phyloP scores from a whole-genome alignment of 495 filamentous ascomycete genomes.

The Daldinia grandis region DNA sequence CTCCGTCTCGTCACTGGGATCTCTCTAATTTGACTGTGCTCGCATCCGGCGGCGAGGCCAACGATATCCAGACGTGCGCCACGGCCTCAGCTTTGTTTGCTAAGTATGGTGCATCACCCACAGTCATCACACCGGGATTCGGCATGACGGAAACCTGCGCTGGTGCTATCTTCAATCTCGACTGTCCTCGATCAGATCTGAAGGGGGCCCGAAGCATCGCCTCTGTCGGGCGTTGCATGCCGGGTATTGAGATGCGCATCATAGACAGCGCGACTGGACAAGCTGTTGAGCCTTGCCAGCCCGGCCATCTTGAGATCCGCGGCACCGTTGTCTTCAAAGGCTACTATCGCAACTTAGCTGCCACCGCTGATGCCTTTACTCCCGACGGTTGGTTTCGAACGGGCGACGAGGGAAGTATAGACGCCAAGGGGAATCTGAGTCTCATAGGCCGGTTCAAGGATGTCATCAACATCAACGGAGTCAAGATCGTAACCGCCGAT shows the following conservation, averaged over 20 bases:
- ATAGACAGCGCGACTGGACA: not conserved
- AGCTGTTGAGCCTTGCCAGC: not conserved
- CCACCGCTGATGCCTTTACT: constrained; percentile 64
- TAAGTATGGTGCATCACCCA: constrained; percentile 44
- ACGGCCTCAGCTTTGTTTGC: constrained; percentile 37
- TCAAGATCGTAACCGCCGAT: constrained; percentile 60
- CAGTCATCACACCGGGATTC: constrained; percentile 58
- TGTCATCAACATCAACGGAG: constrained; percentile 65
- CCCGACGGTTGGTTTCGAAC: constrained; percentile 73
- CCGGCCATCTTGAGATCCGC: constrained; percentile 39
- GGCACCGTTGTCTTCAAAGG: constrained; percentile 63
- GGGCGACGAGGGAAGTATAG: constrained; percentile 64
- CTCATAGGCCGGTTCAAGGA: constrained; percentile 67
- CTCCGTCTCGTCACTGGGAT: not conserved
- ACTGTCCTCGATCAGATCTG: no score
- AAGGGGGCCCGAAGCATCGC: no score
- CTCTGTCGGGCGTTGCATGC: constrained; percentile 53
- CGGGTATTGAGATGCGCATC: constrained; percentile 55
- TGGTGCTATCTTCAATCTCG: constrained; percentile 53
- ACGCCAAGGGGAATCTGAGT: constrained; percentile 59
- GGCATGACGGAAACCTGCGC: constrained; percentile 68
- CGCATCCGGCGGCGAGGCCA: constrained; percentile 42
- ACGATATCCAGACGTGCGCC: constrained; percentile 31
- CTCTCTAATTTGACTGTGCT: not conserved
- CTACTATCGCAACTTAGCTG: constrained; percentile 67